Evolutionary conservation across 2,329 filamentous ascomycete genomes (phyloP).

Genomic region (Colletotrichum lindemuthianum): DNA sequence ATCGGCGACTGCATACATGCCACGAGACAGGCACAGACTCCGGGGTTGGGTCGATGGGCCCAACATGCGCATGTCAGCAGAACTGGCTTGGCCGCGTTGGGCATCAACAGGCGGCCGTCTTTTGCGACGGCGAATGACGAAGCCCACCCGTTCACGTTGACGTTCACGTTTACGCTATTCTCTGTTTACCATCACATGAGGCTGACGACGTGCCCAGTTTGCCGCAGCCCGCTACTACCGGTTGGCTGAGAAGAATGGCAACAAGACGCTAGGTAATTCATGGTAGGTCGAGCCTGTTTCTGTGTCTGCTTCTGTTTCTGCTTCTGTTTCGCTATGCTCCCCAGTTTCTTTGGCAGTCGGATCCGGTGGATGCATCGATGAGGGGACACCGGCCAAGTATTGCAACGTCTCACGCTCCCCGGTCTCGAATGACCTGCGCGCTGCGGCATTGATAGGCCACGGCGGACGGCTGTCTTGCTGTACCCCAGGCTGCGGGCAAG

Average conservation of each 20-base stretch:
- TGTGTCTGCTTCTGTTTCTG: conserved; percentile 35
- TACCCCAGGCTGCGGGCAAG: conserved; percentile 4
- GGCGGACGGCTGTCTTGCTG: conserved; percentile 24
- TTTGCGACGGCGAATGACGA: conserved; percentile 23
- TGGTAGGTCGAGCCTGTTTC: conserved; percentile 74
- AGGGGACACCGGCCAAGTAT: neutral
- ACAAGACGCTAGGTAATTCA: conserved; percentile 91
- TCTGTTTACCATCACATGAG: conserved; percentile 52
- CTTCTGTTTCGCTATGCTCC: conserved; percentile 32
- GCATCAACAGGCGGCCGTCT: conserved; percentile 45
- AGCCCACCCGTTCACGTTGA: conserved; percentile 1
- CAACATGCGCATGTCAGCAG: conserved; percentile 1
- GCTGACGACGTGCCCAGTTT: conserved; percentile 69
- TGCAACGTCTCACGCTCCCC: conserved; percentile 6
- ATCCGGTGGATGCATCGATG: conserved; percentile 18
- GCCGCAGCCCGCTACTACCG: conserved; percentile 90
- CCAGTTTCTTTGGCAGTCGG: conserved; percentile 1
- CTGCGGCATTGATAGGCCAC: conserved; percentile 47
- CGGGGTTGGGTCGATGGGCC: neutral
- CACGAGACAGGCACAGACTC: conserved; percentile 32
- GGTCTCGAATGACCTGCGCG: conserved; percentile 45
- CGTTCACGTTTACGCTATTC: conserved; percentile 13
- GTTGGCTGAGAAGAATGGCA: conserved; percentile 86
- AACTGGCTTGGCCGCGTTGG: conserved; percentile 44
- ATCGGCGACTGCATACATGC: conserved; percentile 6